phyloP scores from a whole-genome alignment of 2,329 filamentous ascomycete species.

The Claviceps capensis region DNA sequence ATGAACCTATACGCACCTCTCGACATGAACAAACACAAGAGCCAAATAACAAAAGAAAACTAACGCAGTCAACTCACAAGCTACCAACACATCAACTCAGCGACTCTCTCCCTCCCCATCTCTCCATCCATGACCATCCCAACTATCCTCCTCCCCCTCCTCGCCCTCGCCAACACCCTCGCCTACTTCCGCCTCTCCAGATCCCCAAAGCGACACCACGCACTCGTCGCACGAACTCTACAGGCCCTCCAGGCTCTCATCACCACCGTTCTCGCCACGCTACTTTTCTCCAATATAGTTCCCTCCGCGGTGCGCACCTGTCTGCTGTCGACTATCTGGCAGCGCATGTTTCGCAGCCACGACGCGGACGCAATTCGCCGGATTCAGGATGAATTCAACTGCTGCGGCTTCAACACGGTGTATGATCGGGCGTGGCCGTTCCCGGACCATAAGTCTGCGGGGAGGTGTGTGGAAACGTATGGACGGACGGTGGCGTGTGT shows the following conservation, averaged over 20 bases:
- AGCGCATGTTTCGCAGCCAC: slow-evolving; percentile 20
- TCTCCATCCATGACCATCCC: slow-evolving; percentile 1
- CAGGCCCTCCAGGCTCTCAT: slow-evolving; percentile 6
- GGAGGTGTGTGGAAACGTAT: slow-evolving; percentile 29
- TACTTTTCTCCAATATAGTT: slow-evolving; percentile 8
- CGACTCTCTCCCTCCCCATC: slow-evolving; percentile 3
- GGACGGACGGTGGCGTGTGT: slow-evolving; percentile 31
- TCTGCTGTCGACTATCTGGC: slow-evolving; percentile 10
- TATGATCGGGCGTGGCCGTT: slow-evolving; percentile 46
- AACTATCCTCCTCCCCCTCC: slow-evolving; percentile 1
- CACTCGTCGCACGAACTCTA: not conserved
- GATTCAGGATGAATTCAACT: slow-evolving; percentile 49
- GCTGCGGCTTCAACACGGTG: slow-evolving; percentile 45
- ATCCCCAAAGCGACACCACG: not conserved
- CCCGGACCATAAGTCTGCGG: slow-evolving; percentile 20
- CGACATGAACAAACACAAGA: not conserved
- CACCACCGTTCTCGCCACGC: slow-evolving; percentile 7
- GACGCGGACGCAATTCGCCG: slow-evolving; percentile 32
- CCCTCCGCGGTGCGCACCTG: slow-evolving; percentile 7
- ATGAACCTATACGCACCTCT: no score
- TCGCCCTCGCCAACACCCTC: not conserved
- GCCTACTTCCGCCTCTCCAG: not conserved
- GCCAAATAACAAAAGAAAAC: not conserved
- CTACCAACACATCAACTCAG: slow-evolving; percentile 2
- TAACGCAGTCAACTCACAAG: not conserved